Evolutionary conservation across 805 yeast species (phyloP).

Genomic region (Nakazawaea ambrosiae): DNA sequence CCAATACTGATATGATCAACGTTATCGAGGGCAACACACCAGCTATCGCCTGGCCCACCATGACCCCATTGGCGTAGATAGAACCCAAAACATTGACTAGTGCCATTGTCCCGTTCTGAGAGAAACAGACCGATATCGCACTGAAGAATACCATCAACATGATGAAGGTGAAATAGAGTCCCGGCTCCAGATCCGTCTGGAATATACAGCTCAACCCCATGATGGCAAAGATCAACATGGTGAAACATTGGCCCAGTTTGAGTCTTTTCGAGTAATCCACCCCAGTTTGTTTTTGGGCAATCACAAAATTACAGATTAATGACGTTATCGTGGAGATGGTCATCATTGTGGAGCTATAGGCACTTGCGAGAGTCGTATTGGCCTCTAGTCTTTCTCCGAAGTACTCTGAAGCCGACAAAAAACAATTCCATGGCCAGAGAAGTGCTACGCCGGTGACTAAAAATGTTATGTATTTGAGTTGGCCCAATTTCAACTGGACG

Average conservation of each 20-base stretch:
- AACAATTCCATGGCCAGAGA: constrained; percentile 97
- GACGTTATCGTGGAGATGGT: constrained; percentile 69
- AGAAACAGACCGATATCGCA: constrained; percentile 69
- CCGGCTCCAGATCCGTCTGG: constrained; percentile 27
- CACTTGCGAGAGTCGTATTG: constrained; percentile 42
- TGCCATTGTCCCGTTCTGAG: constrained; percentile 90
- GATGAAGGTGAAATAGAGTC: constrained; percentile 40
- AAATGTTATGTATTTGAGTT: constrained; percentile 50
- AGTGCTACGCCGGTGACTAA: constrained; percentile 67
- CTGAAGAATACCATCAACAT: constrained; percentile 60
- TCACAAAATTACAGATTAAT: constrained; percentile 46
- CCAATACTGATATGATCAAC: constrained; percentile 46
- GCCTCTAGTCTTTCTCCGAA: constrained; percentile 54
- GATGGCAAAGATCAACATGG: constrained; percentile 47
- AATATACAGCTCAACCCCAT: constrained; percentile 46
- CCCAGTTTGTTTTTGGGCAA: constrained; percentile 60
- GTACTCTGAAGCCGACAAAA: constrained; percentile 79
- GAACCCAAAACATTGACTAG: constrained; percentile 72
- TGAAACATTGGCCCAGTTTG: constrained; percentile 50
- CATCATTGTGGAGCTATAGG: constrained; percentile 84
- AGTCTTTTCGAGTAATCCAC: constrained; percentile 54
- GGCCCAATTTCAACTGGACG: constrained; percentile 14
- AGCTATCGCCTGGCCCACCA: constrained; percentile 93
- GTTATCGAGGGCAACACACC: constrained; percentile 87
- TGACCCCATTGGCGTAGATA: constrained; percentile 76